Base-by-base conservation (phyloP, 148 eudicot genomes). In the Drosera capensis region DNA sequence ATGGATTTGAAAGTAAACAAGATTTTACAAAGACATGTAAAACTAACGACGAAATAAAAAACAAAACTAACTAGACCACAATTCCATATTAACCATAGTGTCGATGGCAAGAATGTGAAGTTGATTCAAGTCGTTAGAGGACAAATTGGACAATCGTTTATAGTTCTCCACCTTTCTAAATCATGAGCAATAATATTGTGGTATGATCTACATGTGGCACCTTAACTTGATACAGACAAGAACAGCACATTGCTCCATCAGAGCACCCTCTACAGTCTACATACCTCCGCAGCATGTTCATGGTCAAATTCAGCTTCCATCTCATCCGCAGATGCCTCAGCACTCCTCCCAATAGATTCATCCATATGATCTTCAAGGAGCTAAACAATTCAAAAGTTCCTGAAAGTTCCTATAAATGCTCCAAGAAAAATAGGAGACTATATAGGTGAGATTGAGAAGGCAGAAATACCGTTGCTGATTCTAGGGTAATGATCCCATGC, bases 401-500 rank as follows among this genome's bases (percentile, higher is more conserved):
- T 7, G 14, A 34, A 38, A 45, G 24, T 22, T 14, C 45, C 31
- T 38, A 63, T 35, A 41, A 29, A 24, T 43, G 23, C 35, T 41
- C 13, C 21, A 0, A 17, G 45, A 58, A 17, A 31, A 54, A 19
- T 23, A 13, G 14, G 47, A 28, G 6, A 9, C 19, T 14, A 0
- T 49, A 21, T 26, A 35, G 34, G 18, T 36, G 7, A 15, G 11
- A 16, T 9, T 20, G 35, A 40, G 14, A 18, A 41, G 7, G n/a
- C 37, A 23, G 50, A 44, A 55, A 71, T 75, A 90, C 99, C 31
- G 55, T 53, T 49, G 88, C 95, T 30, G 93, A 66, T 19, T 49
- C 73, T 35, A 76, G 22, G 5, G 68, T 59, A 24, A 85, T 67
- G 48, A 70, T 64, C 29, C 95, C 95, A 56, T 80, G 64, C 23